phyloP scores from a whole-genome alignment of 129 eudicot species.

The Mikania micrantha region DNA sequence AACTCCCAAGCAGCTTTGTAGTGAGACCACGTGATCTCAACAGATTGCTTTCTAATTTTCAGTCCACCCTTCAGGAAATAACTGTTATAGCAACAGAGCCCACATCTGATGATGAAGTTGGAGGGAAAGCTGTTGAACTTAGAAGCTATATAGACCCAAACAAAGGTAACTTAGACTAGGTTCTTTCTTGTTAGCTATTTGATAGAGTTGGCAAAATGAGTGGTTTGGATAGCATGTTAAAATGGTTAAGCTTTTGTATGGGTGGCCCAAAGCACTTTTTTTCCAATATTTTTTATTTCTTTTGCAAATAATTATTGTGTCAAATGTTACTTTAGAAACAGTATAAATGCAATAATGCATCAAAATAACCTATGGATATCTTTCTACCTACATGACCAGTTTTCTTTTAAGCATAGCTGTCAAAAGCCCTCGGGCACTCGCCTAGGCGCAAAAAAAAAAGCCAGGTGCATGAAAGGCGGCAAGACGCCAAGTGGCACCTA shows the following conservation, averaged over 20 bases:
- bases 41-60: constrained; percentile 82
- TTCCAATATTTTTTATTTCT: not conserved
- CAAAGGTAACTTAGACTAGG: constrained; percentile 54
- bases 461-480: no score
- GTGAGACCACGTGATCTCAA: constrained; percentile 94
- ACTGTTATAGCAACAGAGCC: constrained; percentile 81
- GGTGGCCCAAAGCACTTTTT: not conserved
- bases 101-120: constrained; percentile 67
- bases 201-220: not conserved
- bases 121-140: constrained; percentile 97
- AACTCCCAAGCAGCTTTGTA: constrained; percentile 81
- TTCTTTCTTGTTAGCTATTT: not conserved
- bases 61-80: constrained; percentile 92
- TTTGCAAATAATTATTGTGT: not conserved
- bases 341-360: not conserved
- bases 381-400: not conserved
- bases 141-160: constrained; percentile 89
- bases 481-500: no score
- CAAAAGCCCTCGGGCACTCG: no score
- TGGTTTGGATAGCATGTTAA: not conserved
- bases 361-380: not conserved
- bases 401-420: not conserved
- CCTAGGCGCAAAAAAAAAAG: no score
- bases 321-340: not conserved
- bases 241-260: no score